Base-by-base conservation (phyloP, 2,329 filamentous ascomycete genomes). In the Colletotrichum chlorophyti region DNA sequence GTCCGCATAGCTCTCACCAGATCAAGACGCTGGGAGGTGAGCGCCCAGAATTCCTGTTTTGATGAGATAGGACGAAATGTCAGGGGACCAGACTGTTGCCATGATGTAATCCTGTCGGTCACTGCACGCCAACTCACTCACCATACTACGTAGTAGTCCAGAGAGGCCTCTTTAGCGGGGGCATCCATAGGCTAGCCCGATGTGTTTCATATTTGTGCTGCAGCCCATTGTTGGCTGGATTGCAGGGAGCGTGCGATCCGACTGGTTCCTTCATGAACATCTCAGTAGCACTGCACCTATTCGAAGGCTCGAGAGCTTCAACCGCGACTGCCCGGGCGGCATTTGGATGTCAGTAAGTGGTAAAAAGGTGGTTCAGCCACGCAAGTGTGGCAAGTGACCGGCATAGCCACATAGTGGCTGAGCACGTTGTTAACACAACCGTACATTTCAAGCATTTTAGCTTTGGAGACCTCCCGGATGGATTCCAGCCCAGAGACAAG, bases 41-140 rank as follows among this genome's bases (percentile, higher is more conserved):
- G 24, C 32, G 51, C 43, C 43, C 51, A 49, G 38, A 60, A 60
- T 60, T 60, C 57, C 52, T 55, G 57, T 60, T 60, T 60, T 60
- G 43, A 45, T 50, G 48, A 54, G 50, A n/a, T n/a, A n/a, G n/a
- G n/a, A n/a, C n/a, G n/a, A n/a, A n/a, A n/a, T n/a, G n/a, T 49
- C 55, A 59, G 55, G 54, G 55, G 55, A 48, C 52, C 52, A 57
- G 14, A 34, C 52, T 11, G 26, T 45, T 15, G 19, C 38, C 52
- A 60, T 60, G 57, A 60, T 60, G 57, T 60, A 60, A 60, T 60
- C 34, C 40, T 50, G 52, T 40, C 57, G 43, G 57, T 50, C 52
- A 49, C 55, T 57, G 57, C 52, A 60, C 37, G 52, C 51, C 57
- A 60, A 45, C 50, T 43, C 51, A 60, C 38, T 17, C 19, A 17